Base-by-base conservation (phyloP, 106 monocot genomes). In the Apostasia ramifera region DNA sequence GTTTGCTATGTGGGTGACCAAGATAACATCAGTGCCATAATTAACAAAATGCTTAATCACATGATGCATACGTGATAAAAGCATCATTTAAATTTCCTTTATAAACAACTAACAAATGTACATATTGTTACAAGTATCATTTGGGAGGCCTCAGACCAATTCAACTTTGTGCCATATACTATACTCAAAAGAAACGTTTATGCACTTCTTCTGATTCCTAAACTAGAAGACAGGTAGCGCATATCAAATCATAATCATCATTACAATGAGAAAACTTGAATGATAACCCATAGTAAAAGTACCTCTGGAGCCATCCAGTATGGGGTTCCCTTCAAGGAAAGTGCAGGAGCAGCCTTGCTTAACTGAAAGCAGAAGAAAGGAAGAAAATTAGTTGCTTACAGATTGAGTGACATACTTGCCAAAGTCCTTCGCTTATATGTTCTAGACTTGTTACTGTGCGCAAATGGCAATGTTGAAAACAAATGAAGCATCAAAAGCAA, bases 271-370 rank as follows among this genome's bases (percentile, higher is more conserved):
- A 72, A 47, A 63, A n/a, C 5, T 15, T 7, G 64, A 64, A 64
- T 40, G 42, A 13, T 55, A 39, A 60, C 51, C 9, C 6, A 66
- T 6, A 43, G 67, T 2, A 61, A 66, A n/a, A 42, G 44, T 85
- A 98, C 97, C 97, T 98, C 97, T 50, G 97, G 98, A 61, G 98
- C 98, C 98, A 99, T 99, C 98, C 98, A 99, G 66, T 90, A 88
- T 40, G 98, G 93, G 49, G 88, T 90, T 64, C 98, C 98, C 79
- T 82, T 93, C 74, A 99, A 55, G 40, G 98, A 99, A 71, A 88
- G 83, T 57, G 76, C 81, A 46, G 77, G 77, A 39, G 83, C 73
- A 49, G 86, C 98, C 70, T 80, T 80, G 75, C 73, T 89, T 53
- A 99, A 78, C 98, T 98, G 82, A 46, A 64, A 53, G 26, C 26